Percentiles rank a stretch among this genome's conserved stretches.
Evolutionary conservation across 129 eudicot species (phyloP).

Genomic region (Helichrysum umbraculigerum): DNA sequence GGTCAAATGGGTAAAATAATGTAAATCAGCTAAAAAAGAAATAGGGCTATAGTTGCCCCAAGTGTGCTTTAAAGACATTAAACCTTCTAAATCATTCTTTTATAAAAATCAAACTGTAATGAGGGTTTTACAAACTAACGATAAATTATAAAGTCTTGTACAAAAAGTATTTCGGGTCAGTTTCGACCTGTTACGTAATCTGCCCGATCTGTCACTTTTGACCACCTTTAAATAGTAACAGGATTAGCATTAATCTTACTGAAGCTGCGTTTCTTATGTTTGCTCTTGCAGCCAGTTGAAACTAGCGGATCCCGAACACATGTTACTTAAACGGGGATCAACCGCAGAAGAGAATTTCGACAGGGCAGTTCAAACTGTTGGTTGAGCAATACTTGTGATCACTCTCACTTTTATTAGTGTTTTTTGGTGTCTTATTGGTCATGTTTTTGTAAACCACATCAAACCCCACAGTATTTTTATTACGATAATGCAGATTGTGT

Average conservation of each 20-base stretch:
- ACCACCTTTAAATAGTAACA: not conserved
- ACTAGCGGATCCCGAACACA: constrained; percentile 81
- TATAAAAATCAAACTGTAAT: not conserved
- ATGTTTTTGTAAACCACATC: not conserved
- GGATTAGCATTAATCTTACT: not conserved
- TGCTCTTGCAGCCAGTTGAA: constrained; percentile 77
- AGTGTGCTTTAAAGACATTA: not conserved
- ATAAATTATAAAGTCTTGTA: not conserved
- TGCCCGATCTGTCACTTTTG: not conserved
- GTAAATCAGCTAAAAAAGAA: not conserved
- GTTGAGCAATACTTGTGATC: not conserved
- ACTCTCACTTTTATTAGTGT: not conserved
- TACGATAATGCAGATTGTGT: not conserved
- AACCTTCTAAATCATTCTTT: not conserved
- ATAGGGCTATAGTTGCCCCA: not conserved
- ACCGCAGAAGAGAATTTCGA: constrained; percentile 80
- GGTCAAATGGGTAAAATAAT: not conserved
- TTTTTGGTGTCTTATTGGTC: not conserved
- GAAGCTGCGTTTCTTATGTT: constrained; percentile 1
- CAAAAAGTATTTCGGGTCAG: not conserved
- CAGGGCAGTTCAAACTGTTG: constrained; percentile 73
- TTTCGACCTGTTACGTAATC: not conserved
- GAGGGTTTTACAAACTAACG: not conserved
- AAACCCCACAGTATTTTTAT: not conserved
- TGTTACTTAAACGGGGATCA: constrained; percentile 57